Percentiles rank a stretch among this genome's conserved stretches.
phyloP scores from a whole-genome alignment of 352 stramenopile genomes.

The Phytophthora uliginosa region DNA sequence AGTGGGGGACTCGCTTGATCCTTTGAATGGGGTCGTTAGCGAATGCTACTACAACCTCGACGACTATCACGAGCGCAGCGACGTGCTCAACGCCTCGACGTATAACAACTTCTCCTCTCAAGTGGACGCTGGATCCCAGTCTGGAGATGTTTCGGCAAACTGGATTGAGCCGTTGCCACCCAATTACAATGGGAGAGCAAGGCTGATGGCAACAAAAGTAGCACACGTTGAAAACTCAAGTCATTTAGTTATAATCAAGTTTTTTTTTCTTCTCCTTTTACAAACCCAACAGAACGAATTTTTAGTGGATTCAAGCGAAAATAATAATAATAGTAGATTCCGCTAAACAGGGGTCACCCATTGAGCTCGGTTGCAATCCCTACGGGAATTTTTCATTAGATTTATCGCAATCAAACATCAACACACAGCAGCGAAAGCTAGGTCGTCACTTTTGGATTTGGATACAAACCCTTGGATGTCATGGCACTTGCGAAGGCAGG shows the following conservation, averaged over 20 bases:
- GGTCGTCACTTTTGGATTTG: neutral
- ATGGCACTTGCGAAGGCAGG: slow-evolving; percentile 4
- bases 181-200: neutral
- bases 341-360: neutral
- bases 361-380: neutral
- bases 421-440: neutral
- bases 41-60: neutral
- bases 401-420: neutral
- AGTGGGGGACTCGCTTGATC: neutral
- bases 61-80: neutral
- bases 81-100: neutral
- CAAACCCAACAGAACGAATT: no score
- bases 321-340: no score
- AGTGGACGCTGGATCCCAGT: neutral
- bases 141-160: neutral
- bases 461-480: neutral
- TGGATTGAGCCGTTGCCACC: neutral
- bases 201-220: neutral
- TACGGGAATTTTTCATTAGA: neutral
- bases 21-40: neutral
- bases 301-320: no score
- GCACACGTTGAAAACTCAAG: neutral
- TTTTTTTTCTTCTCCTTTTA: no score
- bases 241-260: neutral
- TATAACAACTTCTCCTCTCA: neutral